phyloP scores from a whole-genome alignment of 176 grass and related monocot species.

The Pontederia crassipes region DNA sequence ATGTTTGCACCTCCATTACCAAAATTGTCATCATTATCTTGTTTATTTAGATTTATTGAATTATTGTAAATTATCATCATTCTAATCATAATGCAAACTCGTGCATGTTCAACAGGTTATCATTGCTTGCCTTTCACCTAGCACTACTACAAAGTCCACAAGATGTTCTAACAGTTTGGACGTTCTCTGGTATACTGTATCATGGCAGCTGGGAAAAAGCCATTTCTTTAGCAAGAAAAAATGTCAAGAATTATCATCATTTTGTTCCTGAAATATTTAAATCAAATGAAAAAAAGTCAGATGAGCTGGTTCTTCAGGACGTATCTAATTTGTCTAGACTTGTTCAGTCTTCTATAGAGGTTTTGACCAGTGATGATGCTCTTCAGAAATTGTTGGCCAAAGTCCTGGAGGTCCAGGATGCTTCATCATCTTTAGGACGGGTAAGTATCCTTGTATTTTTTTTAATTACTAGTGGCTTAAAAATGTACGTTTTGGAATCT shows the following conservation, averaged over 20 bases:
- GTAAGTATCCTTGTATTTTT: slow-evolving; percentile 33
- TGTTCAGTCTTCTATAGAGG: slow-evolving; percentile 44
- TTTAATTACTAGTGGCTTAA: too few species aligned
- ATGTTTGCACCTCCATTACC: too few species aligned
- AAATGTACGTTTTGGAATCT: too few species aligned
- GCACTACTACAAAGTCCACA: slow-evolving; percentile 64
- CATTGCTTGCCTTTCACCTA: slow-evolving; percentile 62
- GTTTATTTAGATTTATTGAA: background rate
- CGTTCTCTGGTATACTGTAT: slow-evolving; percentile 55
- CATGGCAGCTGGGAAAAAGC: slow-evolving; percentile 50
- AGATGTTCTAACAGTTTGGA: slow-evolving; percentile 51
- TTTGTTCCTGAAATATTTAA: slow-evolving; percentile 56
- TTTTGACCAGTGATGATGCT: slow-evolving; percentile 37
- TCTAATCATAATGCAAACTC: background rate
- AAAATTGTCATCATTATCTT: background rate
- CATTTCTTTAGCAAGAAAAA: slow-evolving; percentile 39
- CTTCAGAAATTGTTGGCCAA: slow-evolving; percentile 44
- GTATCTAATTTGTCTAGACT: slow-evolving; percentile 42
- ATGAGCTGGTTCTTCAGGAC: slow-evolving; percentile 42
- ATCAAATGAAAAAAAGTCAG: slow-evolving; percentile 25
- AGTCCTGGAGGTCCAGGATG: slow-evolving; percentile 14
- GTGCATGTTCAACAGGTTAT: slow-evolving; percentile 33
- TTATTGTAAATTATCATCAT: background rate
- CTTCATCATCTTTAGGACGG: slow-evolving; percentile 40
- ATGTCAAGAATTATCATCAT: slow-evolving; percentile 26